A percentile compares a stretch with the other conserved stretches of the same genome.
Conservation (phyloP, 2,329 filamentous ascomycete genomes). For the Parastagonospora avenae region DNA sequence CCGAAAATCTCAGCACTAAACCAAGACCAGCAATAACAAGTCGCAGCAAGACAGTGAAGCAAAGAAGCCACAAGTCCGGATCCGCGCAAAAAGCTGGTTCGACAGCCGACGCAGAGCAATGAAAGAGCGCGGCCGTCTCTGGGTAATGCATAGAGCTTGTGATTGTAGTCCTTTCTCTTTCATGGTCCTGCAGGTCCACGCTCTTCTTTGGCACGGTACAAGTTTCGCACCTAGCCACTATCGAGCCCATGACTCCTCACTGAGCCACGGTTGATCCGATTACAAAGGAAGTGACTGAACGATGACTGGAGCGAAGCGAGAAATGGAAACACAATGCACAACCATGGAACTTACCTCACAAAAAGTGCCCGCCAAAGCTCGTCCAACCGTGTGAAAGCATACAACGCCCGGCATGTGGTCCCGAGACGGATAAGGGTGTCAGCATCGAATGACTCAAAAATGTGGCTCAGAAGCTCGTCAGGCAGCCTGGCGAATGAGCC, state of each 20-base stretch:
- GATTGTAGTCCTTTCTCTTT: no score
- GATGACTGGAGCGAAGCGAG: constrained; percentile 9
- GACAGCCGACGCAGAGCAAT: no score
- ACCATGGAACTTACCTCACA: constrained; percentile 70
- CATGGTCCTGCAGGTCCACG: no score
- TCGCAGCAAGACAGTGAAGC: no score
- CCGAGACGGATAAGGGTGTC: constrained; percentile 68
- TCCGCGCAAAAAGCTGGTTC: no score
- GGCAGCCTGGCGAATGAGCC: constrained; percentile 72
- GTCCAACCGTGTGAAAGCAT: constrained; percentile 81
- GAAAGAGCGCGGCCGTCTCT: no score
- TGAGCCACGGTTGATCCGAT: background rate
- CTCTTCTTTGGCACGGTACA: no score
- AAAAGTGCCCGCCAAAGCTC: constrained; percentile 90
- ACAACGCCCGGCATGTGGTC: constrained; percentile 80
- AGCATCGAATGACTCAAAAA: constrained; percentile 77
- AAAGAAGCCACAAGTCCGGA: no score
- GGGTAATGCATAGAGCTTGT: no score
- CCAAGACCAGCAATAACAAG: no score
- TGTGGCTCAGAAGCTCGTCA: constrained; percentile 77
- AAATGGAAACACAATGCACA: constrained; percentile 2
- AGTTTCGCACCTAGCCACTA: background rate
- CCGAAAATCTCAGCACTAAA: no score
- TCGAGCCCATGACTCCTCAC: background rate
- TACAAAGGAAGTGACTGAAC: background rate